Percentiles rank a stretch among this genome's conserved stretches.
phyloP scores from a whole-genome alignment of 1,139 yeast species.

The Pichia sp. region DNA sequence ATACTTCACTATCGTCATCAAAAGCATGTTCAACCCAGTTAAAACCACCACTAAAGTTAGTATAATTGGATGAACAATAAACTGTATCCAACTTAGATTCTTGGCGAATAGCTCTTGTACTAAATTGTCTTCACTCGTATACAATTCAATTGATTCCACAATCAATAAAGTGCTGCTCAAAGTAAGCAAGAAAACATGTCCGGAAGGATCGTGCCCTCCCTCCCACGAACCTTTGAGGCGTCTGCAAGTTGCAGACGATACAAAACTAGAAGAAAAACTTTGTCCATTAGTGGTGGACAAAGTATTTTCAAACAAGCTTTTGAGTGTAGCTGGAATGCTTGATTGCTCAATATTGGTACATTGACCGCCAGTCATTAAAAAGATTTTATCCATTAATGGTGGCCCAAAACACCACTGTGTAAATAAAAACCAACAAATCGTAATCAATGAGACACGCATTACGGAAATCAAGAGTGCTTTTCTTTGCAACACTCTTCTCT shows the following conservation, averaged over 20 bases:
- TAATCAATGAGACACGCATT: constrained; percentile 46
- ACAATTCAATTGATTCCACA: constrained; percentile 48
- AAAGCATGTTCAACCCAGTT: constrained; percentile 84
- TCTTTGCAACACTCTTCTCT: constrained; percentile 10
- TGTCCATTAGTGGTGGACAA: neutral
- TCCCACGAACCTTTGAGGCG: constrained; percentile 66
- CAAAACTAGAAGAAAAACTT: constrained; percentile 18
- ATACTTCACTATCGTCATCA: constrained; percentile 80
- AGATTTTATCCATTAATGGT: constrained; percentile 86
- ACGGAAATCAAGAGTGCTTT: constrained; percentile 28
- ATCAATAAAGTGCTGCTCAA: constrained; percentile 68
- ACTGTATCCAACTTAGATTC: constrained; percentile 13
- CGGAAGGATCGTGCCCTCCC: constrained; percentile 97
- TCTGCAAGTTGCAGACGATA: constrained; percentile 46
- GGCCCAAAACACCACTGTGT: constrained; percentile 86
- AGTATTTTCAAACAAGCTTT: constrained; percentile 14
- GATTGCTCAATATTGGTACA: constrained; percentile 42
- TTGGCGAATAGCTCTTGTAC: constrained; percentile 3
- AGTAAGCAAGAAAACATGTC: constrained; percentile 79
- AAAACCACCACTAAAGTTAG: constrained; percentile 42
- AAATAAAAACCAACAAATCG: constrained; percentile 76
- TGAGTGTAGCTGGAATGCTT: constrained; percentile 4
- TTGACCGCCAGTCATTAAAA: constrained; percentile 75
- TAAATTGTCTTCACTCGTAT: constrained; percentile 14
- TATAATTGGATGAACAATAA: constrained; percentile 40